Base-by-base conservation (phyloP, 1,139 yeast genomes). In the Scheffersomyces stambukii region DNA sequence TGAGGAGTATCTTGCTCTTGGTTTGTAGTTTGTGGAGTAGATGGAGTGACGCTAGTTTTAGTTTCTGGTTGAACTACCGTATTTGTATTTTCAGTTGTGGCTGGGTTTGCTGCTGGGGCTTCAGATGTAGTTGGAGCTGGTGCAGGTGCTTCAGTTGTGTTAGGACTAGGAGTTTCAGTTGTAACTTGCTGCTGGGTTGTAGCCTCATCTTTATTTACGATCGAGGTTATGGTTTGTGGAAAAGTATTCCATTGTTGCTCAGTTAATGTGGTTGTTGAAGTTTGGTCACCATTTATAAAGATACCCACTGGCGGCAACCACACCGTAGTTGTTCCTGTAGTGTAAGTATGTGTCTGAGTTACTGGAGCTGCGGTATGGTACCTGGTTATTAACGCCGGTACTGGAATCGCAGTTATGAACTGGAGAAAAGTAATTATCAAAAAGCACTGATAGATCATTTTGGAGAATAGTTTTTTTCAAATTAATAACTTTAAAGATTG, bases 281-380 rank as follows among this genome's bases (percentile, higher is more conserved):
- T 75, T 20, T 61, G 73, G 35, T 75, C 82, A 47, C 75, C 72
- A 23, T 81, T 74, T 31, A 81, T 67, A 27, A 78, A 62, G 23
- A 77, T 61, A 48, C 79, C 75, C 18, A 81, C 86, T n/a, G 85
- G 77, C 29, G 88, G 85, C 33, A 81, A 73, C 36, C 70, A 64
- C 16, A 73, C 60, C 7, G 82, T 70, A 24, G 77, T 68, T 5
- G 82, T 77, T 6, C 79, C 73, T 2, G 83, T 77, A 13, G 76
- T 65, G 39, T 64, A 63, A 13, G 75, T 69, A 32, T 68, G 59
- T 1, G 77, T 70, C 10, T 64, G 62, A 3, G 81, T 76, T 16
- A 75, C 75, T 2, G 75, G 57, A 1, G 58, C 65, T n/a, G 85
- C 86, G 16, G 84, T 77, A 45, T 75, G 81, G 25, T 62, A 57